phyloP scores from a whole-genome alignment of 345 rosid genomes.

The Kernera saxatilis region DNA sequence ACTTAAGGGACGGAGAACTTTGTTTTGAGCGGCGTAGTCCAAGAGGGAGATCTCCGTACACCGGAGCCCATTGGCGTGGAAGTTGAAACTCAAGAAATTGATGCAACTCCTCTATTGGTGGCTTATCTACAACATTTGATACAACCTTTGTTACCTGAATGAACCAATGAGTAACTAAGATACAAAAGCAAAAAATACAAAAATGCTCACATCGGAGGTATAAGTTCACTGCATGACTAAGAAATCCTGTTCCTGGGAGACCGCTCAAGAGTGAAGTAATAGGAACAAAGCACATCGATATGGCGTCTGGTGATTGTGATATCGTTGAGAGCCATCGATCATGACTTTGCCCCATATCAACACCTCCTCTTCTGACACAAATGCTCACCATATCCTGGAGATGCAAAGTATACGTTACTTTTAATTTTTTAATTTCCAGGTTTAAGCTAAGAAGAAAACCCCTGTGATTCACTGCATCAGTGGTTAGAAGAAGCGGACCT shows the following conservation, averaged over 20 bases:
- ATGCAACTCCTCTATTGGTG: conserved; percentile 82
- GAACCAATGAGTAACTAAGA: conserved; percentile 5
- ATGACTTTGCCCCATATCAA: conserved; percentile 66
- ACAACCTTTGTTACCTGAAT: not conserved
- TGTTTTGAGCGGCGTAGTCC: conserved; percentile 62
- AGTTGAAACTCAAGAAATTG: conserved; percentile 93
- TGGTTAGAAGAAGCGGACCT: conserved; percentile 38
- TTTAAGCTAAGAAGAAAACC: not conserved
- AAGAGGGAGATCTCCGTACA: conserved; percentile 88
- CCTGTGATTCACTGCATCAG: not conserved
- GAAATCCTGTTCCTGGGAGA: conserved; percentile 78
- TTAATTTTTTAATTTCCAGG: not conserved
- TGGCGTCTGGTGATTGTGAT: conserved; percentile 70
- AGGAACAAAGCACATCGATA: conserved; percentile 91
- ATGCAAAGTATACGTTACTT: not conserved
- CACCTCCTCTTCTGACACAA: conserved; percentile 66
- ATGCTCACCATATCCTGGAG: conserved; percentile 51
- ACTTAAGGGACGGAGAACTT: conserved; percentile 70
- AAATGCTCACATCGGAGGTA: conserved; percentile 76
- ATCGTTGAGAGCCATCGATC: conserved; percentile 81
- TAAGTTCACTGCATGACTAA: conserved; percentile 82
- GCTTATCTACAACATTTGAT: conserved; percentile 66
- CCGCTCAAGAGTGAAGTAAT: conserved; percentile 82
- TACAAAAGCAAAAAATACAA: not conserved
- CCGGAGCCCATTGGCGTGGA: conserved; percentile 97